Evolutionary conservation across 1,139 yeast species (phyloP).

Genomic region (Yamadazyma buinensis): DNA sequence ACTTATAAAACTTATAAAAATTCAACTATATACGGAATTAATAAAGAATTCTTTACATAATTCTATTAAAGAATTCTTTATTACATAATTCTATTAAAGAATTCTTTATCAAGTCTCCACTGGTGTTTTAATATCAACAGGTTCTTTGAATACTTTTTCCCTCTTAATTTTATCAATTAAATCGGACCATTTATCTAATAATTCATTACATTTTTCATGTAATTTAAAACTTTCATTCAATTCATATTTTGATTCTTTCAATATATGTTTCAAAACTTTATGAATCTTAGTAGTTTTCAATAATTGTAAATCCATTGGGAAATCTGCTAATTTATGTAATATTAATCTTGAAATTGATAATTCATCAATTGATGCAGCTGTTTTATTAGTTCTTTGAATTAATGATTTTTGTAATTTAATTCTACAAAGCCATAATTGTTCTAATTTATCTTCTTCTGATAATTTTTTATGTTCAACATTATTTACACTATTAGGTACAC

Average conservation of each 20-base stretch:
- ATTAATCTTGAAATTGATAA: constrained; percentile 50
- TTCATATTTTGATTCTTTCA: constrained; percentile 38
- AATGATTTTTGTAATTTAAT: constrained; percentile 43
- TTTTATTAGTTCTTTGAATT: constrained; percentile 41
- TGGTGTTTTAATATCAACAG: too few species aligned
- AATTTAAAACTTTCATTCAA: constrained; percentile 46
- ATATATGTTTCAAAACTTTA: constrained; percentile 49
- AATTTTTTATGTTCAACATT: constrained; percentile 2
- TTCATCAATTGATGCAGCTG: constrained; percentile 51
- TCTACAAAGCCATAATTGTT: constrained; percentile 47
- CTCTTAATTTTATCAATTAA: constrained; percentile 20
- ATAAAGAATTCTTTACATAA: too few species aligned
- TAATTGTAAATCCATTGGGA: constrained; percentile 53
- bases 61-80: too few species aligned
- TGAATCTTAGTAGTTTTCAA: constrained; percentile 51
- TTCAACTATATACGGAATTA: too few species aligned
- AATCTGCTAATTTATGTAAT: constrained; percentile 47
- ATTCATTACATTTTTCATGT: constrained; percentile 43
- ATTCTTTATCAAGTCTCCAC: too few species aligned
- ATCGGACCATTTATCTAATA: constrained; percentile 44
- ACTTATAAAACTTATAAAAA: too few species aligned
- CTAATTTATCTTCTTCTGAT: constrained; percentile 38
- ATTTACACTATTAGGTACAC: neutral
- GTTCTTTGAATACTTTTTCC: too few species aligned
- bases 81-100: too few species aligned